Evolutionary conservation across 2,329 filamentous ascomycete genomes (phyloP).

Genomic region (Penicillium sp.): DNA sequence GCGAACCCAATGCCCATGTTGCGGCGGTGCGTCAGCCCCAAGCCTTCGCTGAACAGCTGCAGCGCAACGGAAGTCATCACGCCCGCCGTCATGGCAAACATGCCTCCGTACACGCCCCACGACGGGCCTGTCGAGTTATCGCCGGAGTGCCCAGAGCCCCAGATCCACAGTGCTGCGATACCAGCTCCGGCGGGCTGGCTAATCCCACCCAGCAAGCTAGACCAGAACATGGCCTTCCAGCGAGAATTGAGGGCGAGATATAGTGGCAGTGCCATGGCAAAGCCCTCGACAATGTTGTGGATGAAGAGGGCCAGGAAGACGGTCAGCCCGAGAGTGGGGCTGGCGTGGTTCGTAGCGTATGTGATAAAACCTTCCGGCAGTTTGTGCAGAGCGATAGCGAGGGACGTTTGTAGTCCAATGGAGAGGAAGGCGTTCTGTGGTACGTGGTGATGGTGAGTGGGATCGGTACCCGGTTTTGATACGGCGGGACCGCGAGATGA

Average conservation of each 20-base stretch:
- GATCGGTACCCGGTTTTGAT: constrained; percentile 26
- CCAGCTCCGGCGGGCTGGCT: constrained; percentile 85
- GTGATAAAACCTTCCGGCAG: constrained; percentile 87
- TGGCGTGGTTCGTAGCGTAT: constrained; percentile 96
- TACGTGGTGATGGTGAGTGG: constrained; percentile 86
- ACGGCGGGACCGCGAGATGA: neutral
- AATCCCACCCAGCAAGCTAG: constrained; percentile 78
- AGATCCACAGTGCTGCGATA: constrained; percentile 84
- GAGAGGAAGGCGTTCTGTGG: constrained; percentile 90
- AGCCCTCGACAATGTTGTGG: constrained; percentile 97
- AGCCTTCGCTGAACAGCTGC: constrained; percentile 82
- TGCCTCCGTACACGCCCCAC: constrained; percentile 57
- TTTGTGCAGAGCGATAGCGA: constrained; percentile 95
- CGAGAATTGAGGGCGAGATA: constrained; percentile 87
- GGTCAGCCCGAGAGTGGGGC: constrained; percentile 80
- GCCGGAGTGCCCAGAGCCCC: constrained; percentile 58
- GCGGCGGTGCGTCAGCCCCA: constrained; percentile 66
- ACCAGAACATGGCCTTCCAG: constrained; percentile 79
- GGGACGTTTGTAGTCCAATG: constrained; percentile 92
- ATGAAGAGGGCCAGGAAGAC: constrained; percentile 96
- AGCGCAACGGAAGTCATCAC: constrained; percentile 95
- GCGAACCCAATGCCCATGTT: constrained; percentile 42
- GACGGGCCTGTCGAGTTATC: constrained; percentile 42
- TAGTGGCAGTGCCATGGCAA: constrained; percentile 87
- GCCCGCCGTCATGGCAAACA: constrained; percentile 88